Conservation (phyloP, 108 stramenopile genomes). For the Nitzschia sp. region DNA sequence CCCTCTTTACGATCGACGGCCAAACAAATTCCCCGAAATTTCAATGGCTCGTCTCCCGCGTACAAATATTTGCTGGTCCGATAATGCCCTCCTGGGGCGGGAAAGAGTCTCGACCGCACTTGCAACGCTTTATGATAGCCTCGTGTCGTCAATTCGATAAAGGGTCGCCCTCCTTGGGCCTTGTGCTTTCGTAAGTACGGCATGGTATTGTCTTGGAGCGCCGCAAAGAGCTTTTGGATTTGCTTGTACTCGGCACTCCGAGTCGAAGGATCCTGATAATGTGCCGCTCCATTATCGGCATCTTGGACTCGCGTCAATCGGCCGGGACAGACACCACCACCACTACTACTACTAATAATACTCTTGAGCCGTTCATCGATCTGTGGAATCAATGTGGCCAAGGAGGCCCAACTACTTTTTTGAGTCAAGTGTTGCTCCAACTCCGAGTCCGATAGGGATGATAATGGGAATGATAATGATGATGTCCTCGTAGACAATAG, state of each 20-base stretch:
- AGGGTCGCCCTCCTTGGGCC: neutral
- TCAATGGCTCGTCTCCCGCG: neutral
- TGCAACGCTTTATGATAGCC: slow-evolving; percentile 21
- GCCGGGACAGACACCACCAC: too few relatives aligned
- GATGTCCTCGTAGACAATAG: neutral
- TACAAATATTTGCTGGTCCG: slow-evolving; percentile 24
- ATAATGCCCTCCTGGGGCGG: slow-evolving; percentile 15
- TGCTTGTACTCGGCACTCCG: slow-evolving; percentile 30
- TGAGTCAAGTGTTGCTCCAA: neutral
- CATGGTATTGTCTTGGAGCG: neutral
- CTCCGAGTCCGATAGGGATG: neutral
- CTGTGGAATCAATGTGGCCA: slow-evolving; percentile 24
- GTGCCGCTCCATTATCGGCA: slow-evolving; percentile 21
- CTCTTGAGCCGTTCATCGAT: slow-evolving; percentile 19
- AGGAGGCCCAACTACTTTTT: slow-evolving; percentile 11
- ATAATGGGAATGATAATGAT: neutral
- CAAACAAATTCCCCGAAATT: slow-evolving; percentile 31
- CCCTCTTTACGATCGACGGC: slow-evolving; percentile 63
- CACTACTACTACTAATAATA: too few relatives aligned
- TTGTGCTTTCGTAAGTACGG: slow-evolving; percentile 14
- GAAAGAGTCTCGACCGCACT: slow-evolving; percentile 12
- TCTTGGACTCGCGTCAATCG: slow-evolving; percentile 4
- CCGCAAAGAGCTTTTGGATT: slow-evolving; percentile 16
- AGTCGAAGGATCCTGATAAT: slow-evolving; percentile 16
- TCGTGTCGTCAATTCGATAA: slow-evolving; percentile 21